These are phyloP conservation scores for Mycena galopus DNA, from an alignment of 768 basidiomycete genomes.

Conservation along the genomic window DNA sequence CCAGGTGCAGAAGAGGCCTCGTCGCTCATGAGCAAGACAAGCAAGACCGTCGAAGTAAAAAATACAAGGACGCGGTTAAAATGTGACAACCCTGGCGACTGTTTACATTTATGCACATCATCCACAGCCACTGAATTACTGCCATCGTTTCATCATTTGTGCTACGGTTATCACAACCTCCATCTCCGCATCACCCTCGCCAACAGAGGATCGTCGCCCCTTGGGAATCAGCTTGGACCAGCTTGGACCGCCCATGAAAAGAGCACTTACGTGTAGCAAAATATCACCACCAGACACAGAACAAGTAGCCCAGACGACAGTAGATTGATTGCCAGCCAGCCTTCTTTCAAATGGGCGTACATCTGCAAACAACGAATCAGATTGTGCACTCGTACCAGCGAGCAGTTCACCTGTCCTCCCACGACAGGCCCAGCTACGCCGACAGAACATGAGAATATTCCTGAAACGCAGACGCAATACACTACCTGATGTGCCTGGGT, in stretches of 20 bases:
- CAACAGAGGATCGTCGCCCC: slow-evolving; percentile 59
- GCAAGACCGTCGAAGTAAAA: not conserved
- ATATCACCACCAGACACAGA: slow-evolving; percentile 53
- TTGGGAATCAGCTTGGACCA: not conserved
- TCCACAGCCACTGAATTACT: not conserved
- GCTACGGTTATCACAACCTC: not conserved
- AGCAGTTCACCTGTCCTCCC: slow-evolving; percentile 68
- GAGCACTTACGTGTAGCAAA: slow-evolving; percentile 52
- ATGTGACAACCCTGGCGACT: too few relatives aligned
- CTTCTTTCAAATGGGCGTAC: slow-evolving; percentile 65
- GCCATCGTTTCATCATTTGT: too few relatives aligned
- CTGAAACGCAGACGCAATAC: not conserved
- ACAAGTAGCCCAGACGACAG: slow-evolving; percentile 59
- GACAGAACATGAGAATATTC: not conserved
- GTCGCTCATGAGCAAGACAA: slow-evolving; percentile 38
- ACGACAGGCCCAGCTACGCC: slow-evolving; percentile 75
- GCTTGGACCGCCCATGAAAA: not conserved
- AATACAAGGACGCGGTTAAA: not conserved
- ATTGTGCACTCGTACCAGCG: not conserved
- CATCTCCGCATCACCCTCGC: slow-evolving; percentile 34
- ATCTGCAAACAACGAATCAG: slow-evolving; percentile 55
- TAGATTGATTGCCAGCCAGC: slow-evolving; percentile 73
- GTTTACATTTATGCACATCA: not conserved
- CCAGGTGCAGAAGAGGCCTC: slow-evolving; percentile 8
- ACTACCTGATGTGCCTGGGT: slow-evolving; percentile 65